phyloP scores from a whole-genome alignment of 1,284 basidiomycete species.

The Cryptococcus jaspeensis region DNA sequence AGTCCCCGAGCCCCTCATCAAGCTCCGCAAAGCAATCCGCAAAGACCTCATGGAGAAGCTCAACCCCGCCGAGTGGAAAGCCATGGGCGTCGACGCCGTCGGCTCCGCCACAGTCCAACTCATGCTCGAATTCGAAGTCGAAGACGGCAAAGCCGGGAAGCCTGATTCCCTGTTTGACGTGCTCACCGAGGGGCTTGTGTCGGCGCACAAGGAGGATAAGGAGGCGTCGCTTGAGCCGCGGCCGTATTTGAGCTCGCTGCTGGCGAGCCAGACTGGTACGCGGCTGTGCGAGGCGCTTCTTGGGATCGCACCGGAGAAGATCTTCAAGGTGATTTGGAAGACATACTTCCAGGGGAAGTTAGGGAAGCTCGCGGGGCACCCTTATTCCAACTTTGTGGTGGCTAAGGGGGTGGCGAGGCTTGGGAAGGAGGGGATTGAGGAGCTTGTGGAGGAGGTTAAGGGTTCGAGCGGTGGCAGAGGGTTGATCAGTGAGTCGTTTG shows the following conservation, averaged over 20 bases:
- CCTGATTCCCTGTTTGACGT: conserved; percentile 76
- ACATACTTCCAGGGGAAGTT: conserved; percentile 73
- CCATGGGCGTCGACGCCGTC: conserved; percentile 74
- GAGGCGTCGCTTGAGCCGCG: conserved; percentile 19
- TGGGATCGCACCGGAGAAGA: conserved; percentile 59
- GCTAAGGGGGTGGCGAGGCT: conserved; percentile 70
- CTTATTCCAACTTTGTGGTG: conserved; percentile 87
- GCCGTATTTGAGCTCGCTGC: conserved; percentile 62
- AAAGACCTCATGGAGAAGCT: conserved; percentile 59
- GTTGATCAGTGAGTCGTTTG: conserved; percentile 57
- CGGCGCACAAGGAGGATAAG: background rate
- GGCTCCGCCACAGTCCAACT: conserved; percentile 79
- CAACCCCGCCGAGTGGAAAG: conserved; percentile 72
- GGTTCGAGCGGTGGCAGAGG: conserved; percentile 55
- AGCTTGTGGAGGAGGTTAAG: conserved; percentile 62
- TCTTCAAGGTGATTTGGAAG: conserved; percentile 70
- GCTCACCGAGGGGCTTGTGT: conserved; percentile 64
- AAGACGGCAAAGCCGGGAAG: conserved; percentile 60
- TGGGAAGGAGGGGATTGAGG: conserved; percentile 58
- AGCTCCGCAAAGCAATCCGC: conserved; percentile 60
- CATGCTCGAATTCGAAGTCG: conserved; percentile 72
- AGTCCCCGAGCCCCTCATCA: conserved; percentile 59
- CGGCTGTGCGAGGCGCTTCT: conserved; percentile 81
- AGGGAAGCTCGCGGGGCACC: conserved; percentile 70
- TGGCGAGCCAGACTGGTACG: conserved; percentile 80